Evolutionary conservation across 108 stramenopile genomes (phyloP).

Genomic region (Poteriospumella lacustris): DNA sequence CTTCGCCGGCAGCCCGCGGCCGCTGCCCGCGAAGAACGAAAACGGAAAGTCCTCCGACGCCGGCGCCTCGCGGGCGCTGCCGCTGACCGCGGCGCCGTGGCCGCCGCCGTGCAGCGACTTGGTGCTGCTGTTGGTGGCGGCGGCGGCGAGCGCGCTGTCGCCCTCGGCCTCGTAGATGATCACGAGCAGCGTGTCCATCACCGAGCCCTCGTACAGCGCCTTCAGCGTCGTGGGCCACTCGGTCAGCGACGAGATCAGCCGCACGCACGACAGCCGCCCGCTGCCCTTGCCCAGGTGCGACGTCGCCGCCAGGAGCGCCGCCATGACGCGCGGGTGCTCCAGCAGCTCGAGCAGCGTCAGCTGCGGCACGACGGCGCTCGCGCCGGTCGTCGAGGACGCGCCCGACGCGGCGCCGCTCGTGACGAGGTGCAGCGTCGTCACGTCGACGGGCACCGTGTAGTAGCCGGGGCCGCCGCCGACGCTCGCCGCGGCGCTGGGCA

Average conservation of each 20-base stretch:
- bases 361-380: background rate
- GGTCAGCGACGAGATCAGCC: background rate
- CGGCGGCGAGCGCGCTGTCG: no score
- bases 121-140: no score
- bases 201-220: background rate
- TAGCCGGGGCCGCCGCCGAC: no score
- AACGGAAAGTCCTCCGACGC: no score
- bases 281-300: background rate
- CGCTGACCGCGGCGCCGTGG: background rate
- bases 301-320: background rate
- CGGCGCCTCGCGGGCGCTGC: background rate
- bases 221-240: background rate
- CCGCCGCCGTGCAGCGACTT: background rate
- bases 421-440: no score
- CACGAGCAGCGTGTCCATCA: background rate
- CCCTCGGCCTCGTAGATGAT: slow-evolving; percentile 4
- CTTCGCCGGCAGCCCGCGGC: no score
- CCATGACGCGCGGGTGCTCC: slow-evolving; percentile 2
- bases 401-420: no score
- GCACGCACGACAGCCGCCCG: background rate
- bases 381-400: no score
- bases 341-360: background rate
- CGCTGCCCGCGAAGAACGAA: no score
- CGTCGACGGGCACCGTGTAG: no score
- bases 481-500: no score